Evolutionary conservation across 805 yeast species (phyloP).

Genomic region (Candida sphagnicola): DNA sequence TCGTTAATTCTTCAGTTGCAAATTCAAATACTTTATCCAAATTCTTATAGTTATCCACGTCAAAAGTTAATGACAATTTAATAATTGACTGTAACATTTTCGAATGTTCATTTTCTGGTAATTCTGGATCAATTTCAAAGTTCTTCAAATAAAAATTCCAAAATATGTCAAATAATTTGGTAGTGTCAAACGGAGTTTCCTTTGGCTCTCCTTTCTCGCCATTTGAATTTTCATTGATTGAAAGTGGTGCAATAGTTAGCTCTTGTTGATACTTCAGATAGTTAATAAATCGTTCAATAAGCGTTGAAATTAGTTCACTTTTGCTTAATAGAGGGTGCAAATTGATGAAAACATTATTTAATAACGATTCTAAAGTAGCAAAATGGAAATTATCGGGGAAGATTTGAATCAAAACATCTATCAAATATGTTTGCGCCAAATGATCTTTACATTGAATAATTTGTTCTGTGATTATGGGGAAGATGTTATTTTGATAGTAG

Average conservation of each 20-base stretch:
- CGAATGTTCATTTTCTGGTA: constrained; percentile 65
- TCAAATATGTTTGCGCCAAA: constrained; percentile 85
- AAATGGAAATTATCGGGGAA: constrained; percentile 93
- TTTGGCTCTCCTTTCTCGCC: constrained; percentile 10
- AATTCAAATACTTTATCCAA: constrained; percentile 59
- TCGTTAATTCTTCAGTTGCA: constrained; percentile 40
- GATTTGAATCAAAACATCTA: constrained; percentile 89
- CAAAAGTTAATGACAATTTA: constrained; percentile 60
- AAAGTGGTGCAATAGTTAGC: constrained; percentile 4
- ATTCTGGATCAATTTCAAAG: constrained; percentile 54
- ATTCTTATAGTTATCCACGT: constrained; percentile 57
- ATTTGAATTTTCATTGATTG: constrained; percentile 7
- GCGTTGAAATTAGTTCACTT: constrained; percentile 59
- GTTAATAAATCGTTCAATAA: constrained; percentile 67
- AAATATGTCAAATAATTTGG: constrained; percentile 53
- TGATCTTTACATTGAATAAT: constrained; percentile 88
- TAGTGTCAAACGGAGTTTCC: constrained; percentile 10
- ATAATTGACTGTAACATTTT: constrained; percentile 63
- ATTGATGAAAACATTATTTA: constrained; percentile 56
- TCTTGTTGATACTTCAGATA: constrained; percentile 29
- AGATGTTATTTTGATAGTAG: constrained; percentile 46
- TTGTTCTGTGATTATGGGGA: constrained; percentile 84
- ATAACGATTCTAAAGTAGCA: constrained; percentile 61
- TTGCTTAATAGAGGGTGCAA: constrained; percentile 70
- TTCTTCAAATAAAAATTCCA: constrained; percentile 61